Evolutionary conservation across 257 asterid species (phyloP), one percentile per base, ranked within the genome.

Genomic region (Fraxinus pennsylvanica): DNA sequence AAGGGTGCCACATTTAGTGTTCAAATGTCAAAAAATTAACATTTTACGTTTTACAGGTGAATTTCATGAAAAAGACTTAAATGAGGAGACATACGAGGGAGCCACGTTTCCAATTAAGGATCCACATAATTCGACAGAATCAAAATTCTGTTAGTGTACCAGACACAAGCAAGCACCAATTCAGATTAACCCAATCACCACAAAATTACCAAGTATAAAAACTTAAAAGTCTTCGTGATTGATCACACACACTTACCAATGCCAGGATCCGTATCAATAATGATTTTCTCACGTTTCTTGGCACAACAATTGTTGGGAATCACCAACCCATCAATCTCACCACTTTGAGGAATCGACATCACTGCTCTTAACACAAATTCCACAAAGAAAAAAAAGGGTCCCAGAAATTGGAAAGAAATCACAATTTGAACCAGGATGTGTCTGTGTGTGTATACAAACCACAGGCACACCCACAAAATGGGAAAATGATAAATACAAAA

Each of bases 261-360:
- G 61, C 93, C 93, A 59, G 93, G 93, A 87, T 89, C 93, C 30
- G 93, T 89, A 71, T 89, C 93, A 69, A 89, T 89, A 29, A 89
- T 84, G 73, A 87, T 33, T 87, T 89, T 89, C 25, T 89, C 87
- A 52, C 78, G 77, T 69, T 77, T 83, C 75, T 73, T 81, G 38
- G 59, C 57, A 32, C 76, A 74, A 13, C 78, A 38, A 74, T 12
- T 43, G 1, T 43, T 43, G 17, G 52, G 17, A 43, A 10, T 12
- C 52, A 43, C 52, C 15, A 43, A 12, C 52, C 52, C 52, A 43
- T 43, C 52, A 2, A 43, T 43, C 15, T 83, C 88, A 75, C 35
- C 78, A 74, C 78, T 72, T 39, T 72, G 52, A 43, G 15, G 52
- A 43, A 43, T 10, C 52, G 52, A 43, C 52, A 43, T 43, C 52